Conservation (phyloP, 2,329 filamentous ascomycete species). For the Ilyonectria sp. region DNA sequence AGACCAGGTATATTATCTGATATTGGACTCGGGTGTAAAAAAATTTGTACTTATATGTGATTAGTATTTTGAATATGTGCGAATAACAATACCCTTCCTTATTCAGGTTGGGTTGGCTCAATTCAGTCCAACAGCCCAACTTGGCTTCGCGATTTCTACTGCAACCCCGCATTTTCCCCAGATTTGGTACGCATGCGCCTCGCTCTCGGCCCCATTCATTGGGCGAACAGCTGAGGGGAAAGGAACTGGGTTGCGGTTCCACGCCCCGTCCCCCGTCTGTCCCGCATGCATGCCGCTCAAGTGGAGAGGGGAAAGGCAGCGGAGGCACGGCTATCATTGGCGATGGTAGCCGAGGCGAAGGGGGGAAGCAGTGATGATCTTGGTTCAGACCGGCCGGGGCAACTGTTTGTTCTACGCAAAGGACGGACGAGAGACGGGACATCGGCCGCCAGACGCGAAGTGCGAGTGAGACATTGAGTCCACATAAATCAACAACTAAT, state of each 20-base stretch:
- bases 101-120: background rate
- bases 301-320: constrained; percentile 34
- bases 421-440: background rate
- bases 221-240: constrained; percentile 39
- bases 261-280: constrained; percentile 9
- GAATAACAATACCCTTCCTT: background rate
- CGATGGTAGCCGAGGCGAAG: constrained; percentile 43
- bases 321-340: constrained; percentile 31
- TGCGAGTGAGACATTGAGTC: background rate
- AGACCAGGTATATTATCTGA: too few relatives aligned
- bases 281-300: constrained; percentile 21
- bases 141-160: background rate
- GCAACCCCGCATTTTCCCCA: constrained; percentile 48
- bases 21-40: too few relatives aligned
- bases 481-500: background rate
- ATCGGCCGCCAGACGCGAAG: background rate
- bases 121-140: background rate
- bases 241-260: constrained; percentile 6
- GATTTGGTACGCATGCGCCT: constrained; percentile 30
- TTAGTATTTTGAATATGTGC: too few relatives aligned
- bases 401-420: background rate
- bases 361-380: constrained; percentile 2
- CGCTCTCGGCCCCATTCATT: constrained; percentile 31
- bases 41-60: too few relatives aligned
- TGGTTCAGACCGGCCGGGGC: background rate